A percentile compares a stretch with the other conserved stretches of the same genome.
Evolutionary conservation across 148 eudicot species (phyloP).

Genomic region (Rhododendron simsii): DNA sequence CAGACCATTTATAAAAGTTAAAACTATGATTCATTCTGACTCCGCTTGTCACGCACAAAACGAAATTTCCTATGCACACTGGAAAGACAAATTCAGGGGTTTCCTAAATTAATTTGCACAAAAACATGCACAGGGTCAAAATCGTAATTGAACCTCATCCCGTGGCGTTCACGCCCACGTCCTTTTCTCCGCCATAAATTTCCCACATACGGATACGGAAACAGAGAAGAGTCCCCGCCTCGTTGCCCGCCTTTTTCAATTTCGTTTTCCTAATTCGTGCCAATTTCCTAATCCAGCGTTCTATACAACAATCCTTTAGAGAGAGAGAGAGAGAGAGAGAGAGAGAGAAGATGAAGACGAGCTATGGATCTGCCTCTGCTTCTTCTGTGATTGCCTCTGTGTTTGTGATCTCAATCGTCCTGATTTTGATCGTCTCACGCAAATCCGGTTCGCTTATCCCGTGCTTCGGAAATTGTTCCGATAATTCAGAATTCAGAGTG

Average conservation of each 20-base stretch:
- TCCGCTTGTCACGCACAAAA: too few relatives aligned
- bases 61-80: too few relatives aligned
- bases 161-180: background rate
- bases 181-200: constrained; percentile 5
- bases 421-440: background rate
- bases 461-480: background rate
- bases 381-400: background rate
- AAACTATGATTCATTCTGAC: too few relatives aligned
- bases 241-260: background rate
- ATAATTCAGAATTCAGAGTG: background rate
- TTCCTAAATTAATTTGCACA: background rate
- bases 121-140: background rate
- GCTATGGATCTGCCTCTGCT: background rate
- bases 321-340: constrained; percentile 7
- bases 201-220: background rate
- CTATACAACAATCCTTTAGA: background rate
- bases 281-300: background rate
- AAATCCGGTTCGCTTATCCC: background rate
- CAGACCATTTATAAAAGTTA: too few relatives aligned
- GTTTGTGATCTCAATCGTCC: constrained; percentile 1
- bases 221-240: background rate
- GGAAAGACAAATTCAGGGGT: too few relatives aligned
- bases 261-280: background rate
- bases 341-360: background rate
- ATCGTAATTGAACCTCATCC: background rate